Evolutionary conservation across 352 stramenopile genomes (phyloP), one percentile per base, ranked within the genome.

Genomic region (Aphanomyces astaci): DNA sequence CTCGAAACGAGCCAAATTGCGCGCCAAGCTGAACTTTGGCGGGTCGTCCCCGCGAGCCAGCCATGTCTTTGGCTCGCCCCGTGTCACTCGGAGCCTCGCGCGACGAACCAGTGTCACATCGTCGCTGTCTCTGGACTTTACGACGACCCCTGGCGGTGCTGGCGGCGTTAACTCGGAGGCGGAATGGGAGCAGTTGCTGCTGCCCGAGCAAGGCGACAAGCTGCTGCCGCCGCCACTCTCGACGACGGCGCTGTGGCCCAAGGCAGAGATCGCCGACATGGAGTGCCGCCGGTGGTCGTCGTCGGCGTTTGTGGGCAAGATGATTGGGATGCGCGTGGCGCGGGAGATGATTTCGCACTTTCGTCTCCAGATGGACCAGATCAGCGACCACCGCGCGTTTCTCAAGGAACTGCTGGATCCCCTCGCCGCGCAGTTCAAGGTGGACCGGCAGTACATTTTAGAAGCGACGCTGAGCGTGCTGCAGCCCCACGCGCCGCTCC

Each of bases 271-370:
- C 52, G 84, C 84, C 5, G 86, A 94, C 63, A 83, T 94, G 46
- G 86, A 94, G 67, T 94, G 86, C 71, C 73, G 86, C n/a, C 73
- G 83, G 9, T 92, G 82, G 84, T 82, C 86, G 43, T 94, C 86
- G 30, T 94, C 83, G 25, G 84, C 84, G 3, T 92, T 94, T 76
- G 86, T 94, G 24, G 86, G 83, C 3, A 94, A 92, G 53, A 89
- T 92, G 81, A 88, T 94, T 68, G 86, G 86, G 5, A 87, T 92
- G 56, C 83, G 82, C 27, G 84, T 94, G 1, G 84, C 86, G 22
- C 78, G 84, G 3, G 83, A 92, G 65, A 91, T 94, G 84, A 94
- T 94, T 48, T 89, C 76, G 24, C 79, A 92, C 57, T 92, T 91
- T 64, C 80, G 86, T n/a, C 65, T 71, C 17, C 80, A 88, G 45